Percentiles rank a stretch among this genome's conserved stretches.
These are phyloP conservation scores for Xylaria venustula DNA, from an alignment of 495 filamentous ascomycete species.

Conservation along the genomic window DNA sequence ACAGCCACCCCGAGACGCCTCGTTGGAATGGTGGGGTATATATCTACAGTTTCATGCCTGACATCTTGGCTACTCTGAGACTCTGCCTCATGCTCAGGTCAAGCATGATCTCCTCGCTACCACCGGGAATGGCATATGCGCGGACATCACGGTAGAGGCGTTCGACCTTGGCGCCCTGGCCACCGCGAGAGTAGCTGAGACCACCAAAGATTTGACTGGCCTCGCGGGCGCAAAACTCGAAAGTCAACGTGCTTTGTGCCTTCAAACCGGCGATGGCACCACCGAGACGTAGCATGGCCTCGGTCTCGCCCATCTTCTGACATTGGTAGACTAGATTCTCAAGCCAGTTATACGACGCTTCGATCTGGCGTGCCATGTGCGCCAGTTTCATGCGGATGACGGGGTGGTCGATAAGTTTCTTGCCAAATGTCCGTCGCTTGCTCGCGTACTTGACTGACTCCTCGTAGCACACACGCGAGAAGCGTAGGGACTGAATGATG, in stretches of 20 bases:
- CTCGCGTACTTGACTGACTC: constrained; percentile 93
- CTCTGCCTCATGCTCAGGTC: constrained; percentile 95
- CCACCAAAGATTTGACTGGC: constrained; percentile 98
- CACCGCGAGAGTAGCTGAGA: constrained; percentile 86
- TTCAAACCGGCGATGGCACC: constrained; percentile 93
- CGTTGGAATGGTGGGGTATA: neutral
- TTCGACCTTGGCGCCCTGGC: constrained; percentile 96
- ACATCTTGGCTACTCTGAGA: constrained; percentile 80
- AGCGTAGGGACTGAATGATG: constrained; percentile 94
- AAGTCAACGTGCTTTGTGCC: constrained; percentile 87
- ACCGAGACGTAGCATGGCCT: constrained; percentile 93
- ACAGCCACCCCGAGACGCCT: neutral
- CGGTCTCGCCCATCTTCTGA: constrained; percentile 85
- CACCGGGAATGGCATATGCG: constrained; percentile 96
- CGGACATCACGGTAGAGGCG: constrained; percentile 93
- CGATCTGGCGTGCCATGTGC: constrained; percentile 97
- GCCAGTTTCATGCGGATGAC: constrained; percentile 98
- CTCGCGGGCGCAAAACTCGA: constrained; percentile 96
- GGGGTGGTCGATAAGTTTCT: constrained; percentile 91
- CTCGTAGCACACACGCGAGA: constrained; percentile 95
- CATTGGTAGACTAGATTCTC: constrained; percentile 95
- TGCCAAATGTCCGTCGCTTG: constrained; percentile 94
- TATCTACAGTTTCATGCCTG: constrained; percentile 91
- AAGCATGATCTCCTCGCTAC: constrained; percentile 97
- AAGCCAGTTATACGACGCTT: constrained; percentile 95